phyloP scores from a whole-genome alignment of 2,329 filamentous ascomycete genomes.

The Fusarium oligoseptatum region DNA sequence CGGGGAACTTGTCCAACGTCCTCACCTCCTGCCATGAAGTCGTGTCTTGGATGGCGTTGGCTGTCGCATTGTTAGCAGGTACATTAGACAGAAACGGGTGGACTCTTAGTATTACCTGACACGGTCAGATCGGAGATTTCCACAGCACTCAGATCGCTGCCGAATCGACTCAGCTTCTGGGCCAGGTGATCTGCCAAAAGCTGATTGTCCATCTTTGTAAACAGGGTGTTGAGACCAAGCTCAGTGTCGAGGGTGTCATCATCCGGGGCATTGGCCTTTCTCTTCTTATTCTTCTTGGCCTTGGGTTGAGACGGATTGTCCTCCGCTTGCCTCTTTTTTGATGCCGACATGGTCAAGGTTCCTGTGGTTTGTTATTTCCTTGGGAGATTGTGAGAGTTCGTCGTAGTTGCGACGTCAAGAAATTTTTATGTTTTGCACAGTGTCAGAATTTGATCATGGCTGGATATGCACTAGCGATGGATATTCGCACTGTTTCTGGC shows the following conservation, averaged over 20 bases:
- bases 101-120: conserved; percentile 68
- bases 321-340: conserved; percentile 70
- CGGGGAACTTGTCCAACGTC: conserved; percentile 78
- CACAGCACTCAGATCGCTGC: conserved; percentile 82
- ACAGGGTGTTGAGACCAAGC: conserved; percentile 82
- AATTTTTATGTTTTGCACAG: conserved; percentile 44
- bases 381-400: conserved; percentile 23
- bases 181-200: conserved; percentile 89
- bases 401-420: conserved; percentile 31
- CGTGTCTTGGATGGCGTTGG: conserved; percentile 82
- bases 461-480: fast-evolving
- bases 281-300: conserved; percentile 64
- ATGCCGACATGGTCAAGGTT: conserved; percentile 52
- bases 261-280: conserved; percentile 68
- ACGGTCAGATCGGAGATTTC: conserved; percentile 88
- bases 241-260: conserved; percentile 74
- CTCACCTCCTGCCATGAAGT: conserved; percentile 78
- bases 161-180: conserved; percentile 82
- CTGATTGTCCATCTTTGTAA: conserved; percentile 85
- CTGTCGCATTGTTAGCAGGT: conserved; percentile 56
- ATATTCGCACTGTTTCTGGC: conserved; percentile 9
- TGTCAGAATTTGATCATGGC: conserved; percentile 25
- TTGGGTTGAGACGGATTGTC: conserved; percentile 56
- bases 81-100: background rate
- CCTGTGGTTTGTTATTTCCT: conserved; percentile 15